These are phyloP conservation scores for Boeremia lycopersici DNA, from an alignment of 2,329 filamentous ascomycete species.

Conservation along the genomic window DNA sequence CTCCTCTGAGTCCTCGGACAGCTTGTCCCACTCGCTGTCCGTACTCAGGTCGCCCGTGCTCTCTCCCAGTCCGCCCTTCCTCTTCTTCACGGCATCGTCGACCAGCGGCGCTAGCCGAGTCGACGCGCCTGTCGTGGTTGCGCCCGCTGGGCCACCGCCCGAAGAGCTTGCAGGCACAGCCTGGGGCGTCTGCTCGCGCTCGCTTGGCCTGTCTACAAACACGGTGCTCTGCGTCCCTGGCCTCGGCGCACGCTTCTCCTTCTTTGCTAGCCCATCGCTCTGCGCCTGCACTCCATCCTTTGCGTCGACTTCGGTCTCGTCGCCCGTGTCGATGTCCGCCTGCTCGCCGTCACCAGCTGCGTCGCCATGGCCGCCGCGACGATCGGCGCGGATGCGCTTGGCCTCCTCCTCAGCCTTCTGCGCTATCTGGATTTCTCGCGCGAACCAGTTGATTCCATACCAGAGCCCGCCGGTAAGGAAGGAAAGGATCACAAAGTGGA, in stretches of 20 bases:
- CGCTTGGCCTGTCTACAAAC: constrained; percentile 38
- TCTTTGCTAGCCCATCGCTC: constrained; percentile 20
- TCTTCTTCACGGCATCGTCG: constrained; percentile 52
- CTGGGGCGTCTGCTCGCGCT: constrained; percentile 29
- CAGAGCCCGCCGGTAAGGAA: constrained; percentile 80
- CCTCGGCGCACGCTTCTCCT: constrained; percentile 20
- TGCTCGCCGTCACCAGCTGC: constrained; percentile 34
- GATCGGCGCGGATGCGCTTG: constrained; percentile 50
- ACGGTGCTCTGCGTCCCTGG: constrained; percentile 39
- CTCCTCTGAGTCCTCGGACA: constrained; percentile 61
- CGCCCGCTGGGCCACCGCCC: constrained; percentile 15
- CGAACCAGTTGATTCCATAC: constrained; percentile 98
- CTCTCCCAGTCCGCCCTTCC: constrained; percentile 51
- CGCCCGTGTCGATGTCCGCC: constrained; percentile 50
- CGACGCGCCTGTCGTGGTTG: constrained; percentile 39
- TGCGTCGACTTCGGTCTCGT: constrained; percentile 54
- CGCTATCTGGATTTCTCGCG: constrained; percentile 63
- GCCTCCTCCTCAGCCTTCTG: constrained; percentile 57
- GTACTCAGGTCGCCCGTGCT: constrained; percentile 70
- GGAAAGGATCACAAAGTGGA: constrained; percentile 87
- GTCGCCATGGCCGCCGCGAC: constrained; percentile 52
- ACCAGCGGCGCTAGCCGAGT: constrained; percentile 37
- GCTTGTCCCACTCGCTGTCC: constrained; percentile 97
- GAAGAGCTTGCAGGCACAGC: constrained; percentile 17
- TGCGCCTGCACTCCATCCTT: constrained; percentile 37